Evolutionary conservation across 2,329 filamentous ascomycete species (phyloP).

Genomic region (Penicillium aurantiogriseum): DNA sequence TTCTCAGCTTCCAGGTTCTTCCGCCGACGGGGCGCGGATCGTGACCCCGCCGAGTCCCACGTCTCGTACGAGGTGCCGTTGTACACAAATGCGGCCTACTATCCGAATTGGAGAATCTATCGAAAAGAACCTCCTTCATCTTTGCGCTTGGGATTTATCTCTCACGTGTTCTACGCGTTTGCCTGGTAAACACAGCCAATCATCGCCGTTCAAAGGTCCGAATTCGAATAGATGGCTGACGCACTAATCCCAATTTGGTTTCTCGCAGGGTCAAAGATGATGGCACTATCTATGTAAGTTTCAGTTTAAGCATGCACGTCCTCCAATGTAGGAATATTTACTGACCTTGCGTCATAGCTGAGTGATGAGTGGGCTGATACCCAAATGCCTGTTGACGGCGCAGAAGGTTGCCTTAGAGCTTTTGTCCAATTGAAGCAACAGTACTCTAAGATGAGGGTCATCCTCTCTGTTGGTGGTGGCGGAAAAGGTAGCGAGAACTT

Average conservation of each 20-base stretch:
- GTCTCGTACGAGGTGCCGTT: constrained; percentile 39
- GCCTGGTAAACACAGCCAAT: constrained; percentile 52
- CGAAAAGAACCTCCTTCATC: constrained; percentile 69
- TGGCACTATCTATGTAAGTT: constrained; percentile 71
- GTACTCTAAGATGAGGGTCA: constrained; percentile 69
- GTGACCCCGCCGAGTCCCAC: constrained; percentile 17
- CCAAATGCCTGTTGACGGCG: constrained; percentile 69
- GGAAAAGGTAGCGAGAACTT: constrained; percentile 64
- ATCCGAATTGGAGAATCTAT: constrained; percentile 76
- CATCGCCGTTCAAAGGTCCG: constrained; percentile 4
- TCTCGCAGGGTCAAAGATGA: constrained; percentile 62
- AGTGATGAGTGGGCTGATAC: constrained; percentile 77
- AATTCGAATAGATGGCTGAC: constrained; percentile 20
- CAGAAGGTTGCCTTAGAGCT: constrained; percentile 68
- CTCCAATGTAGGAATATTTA: background rate
- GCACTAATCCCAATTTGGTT: constrained; percentile 24
- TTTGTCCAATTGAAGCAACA: constrained; percentile 70
- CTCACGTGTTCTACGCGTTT: constrained; percentile 81
- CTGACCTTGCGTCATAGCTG: constrained; percentile 51
- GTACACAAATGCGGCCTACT: constrained; percentile 73
- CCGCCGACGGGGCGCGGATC: constrained; percentile 17
- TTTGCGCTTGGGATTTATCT: constrained; percentile 73
- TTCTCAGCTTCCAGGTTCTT: constrained; percentile 22
- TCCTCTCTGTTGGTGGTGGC: constrained; percentile 73
- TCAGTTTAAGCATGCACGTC: background rate